phyloP scores from a whole-genome alignment of 768 basidiomycete genomes.

The Suillus bovinus region DNA sequence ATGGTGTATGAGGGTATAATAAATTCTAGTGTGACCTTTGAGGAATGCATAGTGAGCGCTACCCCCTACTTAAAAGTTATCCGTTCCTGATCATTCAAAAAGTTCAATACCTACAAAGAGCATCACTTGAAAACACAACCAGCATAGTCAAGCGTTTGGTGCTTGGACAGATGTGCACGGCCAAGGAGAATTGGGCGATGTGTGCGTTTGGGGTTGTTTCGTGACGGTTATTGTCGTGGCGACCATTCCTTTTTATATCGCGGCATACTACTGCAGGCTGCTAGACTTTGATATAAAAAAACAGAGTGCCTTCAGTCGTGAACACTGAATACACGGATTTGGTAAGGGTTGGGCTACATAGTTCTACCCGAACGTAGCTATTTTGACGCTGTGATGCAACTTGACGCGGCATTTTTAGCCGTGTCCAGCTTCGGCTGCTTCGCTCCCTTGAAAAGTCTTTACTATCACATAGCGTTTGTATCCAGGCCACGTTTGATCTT shows the following conservation, averaged over 20 bases:
- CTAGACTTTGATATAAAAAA: not conserved
- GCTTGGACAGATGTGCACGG: not conserved
- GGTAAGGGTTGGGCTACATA: not conserved
- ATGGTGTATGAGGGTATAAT: slow-evolving; percentile 20
- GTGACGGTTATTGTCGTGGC: too few relatives aligned
- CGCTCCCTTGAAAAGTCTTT: too few relatives aligned
- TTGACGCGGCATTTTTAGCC: too few relatives aligned
- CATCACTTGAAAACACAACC: not conserved
- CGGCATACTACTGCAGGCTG: not conserved
- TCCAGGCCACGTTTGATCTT: not conserved
- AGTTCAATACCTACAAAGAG: not conserved
- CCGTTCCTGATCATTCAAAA: not conserved
- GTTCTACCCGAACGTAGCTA: too few relatives aligned
- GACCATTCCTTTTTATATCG: not conserved
- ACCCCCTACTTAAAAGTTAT: too few relatives aligned
- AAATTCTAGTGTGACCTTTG: slow-evolving; percentile 24
- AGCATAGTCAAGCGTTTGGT: not conserved
- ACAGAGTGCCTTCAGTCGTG: not conserved
- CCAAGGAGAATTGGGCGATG: not conserved
- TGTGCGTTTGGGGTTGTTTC: too few relatives aligned
- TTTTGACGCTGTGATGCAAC: too few relatives aligned
- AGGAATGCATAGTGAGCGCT: slow-evolving; percentile 24
- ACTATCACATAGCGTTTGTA: too few relatives aligned
- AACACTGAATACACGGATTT: not conserved
- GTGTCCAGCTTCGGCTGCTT: too few relatives aligned